phyloP scores from a whole-genome alignment of 1,139 yeast genomes.

The Trichomonascaceae sp. region DNA sequence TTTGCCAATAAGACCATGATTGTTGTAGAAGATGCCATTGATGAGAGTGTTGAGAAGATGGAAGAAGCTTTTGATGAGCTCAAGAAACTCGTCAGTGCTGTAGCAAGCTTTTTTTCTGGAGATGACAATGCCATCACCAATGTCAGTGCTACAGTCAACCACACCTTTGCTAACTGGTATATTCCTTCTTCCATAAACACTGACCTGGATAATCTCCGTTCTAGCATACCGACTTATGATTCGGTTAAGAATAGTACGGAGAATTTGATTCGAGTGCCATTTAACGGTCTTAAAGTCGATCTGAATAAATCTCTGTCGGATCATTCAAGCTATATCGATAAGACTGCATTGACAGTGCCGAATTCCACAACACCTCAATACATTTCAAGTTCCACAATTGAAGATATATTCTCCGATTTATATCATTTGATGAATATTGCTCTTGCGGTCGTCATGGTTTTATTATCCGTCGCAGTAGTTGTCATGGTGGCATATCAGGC shows the following conservation, averaged over 20 bases:
- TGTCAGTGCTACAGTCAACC: conserved; percentile 50
- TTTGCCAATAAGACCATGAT: conserved; percentile 57
- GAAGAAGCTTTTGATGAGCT: conserved; percentile 44
- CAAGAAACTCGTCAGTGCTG: conserved; percentile 33
- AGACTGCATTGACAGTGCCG: background rate
- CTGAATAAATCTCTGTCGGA: conserved; percentile 11
- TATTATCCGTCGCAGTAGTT: conserved; percentile 39
- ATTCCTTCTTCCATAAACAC: conserved; percentile 59
- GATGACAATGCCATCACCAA: conserved; percentile 31
- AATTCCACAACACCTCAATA: background rate
- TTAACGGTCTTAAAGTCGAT: conserved; percentile 41
- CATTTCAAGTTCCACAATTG: conserved; percentile 1
- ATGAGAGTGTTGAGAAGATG: conserved; percentile 50
- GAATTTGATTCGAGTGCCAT: conserved; percentile 45
- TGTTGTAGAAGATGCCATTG: conserved; percentile 51
- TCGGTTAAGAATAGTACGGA: conserved; percentile 48
- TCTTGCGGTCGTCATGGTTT: conserved; percentile 37
- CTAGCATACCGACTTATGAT: conserved; percentile 52
- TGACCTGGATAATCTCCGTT: conserved; percentile 42
- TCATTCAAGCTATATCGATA: conserved; percentile 12
- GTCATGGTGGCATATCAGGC: conserved; percentile 39
- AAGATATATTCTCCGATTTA: background rate
- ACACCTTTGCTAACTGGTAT: conserved; percentile 47
- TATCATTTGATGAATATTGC: conserved; percentile 12
- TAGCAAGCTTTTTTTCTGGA: conserved; percentile 53